These are phyloP conservation scores for Linaria vulgaris DNA, from an alignment of 257 asterid species.

Conservation along the genomic window DNA sequence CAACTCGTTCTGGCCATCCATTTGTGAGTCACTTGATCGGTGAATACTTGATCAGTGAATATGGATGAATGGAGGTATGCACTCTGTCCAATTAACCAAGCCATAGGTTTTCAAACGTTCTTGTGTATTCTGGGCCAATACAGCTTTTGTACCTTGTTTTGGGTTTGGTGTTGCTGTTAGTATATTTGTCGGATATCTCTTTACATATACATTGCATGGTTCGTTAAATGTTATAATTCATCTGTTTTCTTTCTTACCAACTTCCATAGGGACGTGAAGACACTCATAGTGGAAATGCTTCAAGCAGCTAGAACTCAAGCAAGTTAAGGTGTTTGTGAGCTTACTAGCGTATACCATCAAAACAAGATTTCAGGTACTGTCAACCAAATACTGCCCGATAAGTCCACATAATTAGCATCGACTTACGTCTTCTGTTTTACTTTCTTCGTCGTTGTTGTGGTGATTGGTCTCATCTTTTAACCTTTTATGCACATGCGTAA, in stretches of 20 bases:
- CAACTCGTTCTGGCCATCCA: neutral
- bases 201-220: neutral
- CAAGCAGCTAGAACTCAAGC: slow-evolving; percentile 61
- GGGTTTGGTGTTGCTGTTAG: neutral
- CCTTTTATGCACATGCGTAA: neutral
- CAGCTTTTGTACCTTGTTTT: neutral
- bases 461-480: too few species aligned
- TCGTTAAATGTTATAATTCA: neutral
- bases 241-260: neutral
- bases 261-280: slow-evolving; percentile 71
- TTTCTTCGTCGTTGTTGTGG: too few species aligned
- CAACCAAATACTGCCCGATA: too few species aligned
- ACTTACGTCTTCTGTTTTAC: too few species aligned
- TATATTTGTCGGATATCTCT: neutral
- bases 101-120: too few species aligned
- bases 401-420: too few species aligned
- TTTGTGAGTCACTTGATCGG: neutral
- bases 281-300: slow-evolving; percentile 87
- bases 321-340: slow-evolving; percentile 20
- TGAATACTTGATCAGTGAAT: neutral
- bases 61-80: neutral
- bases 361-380: too few species aligned
- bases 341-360: too few species aligned
- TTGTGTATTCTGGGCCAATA: too few species aligned
- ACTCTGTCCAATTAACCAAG: too few species aligned